Conservation (phyloP, 2,329 filamentous ascomycete genomes). For the Tolypocladium endophyticum region DNA sequence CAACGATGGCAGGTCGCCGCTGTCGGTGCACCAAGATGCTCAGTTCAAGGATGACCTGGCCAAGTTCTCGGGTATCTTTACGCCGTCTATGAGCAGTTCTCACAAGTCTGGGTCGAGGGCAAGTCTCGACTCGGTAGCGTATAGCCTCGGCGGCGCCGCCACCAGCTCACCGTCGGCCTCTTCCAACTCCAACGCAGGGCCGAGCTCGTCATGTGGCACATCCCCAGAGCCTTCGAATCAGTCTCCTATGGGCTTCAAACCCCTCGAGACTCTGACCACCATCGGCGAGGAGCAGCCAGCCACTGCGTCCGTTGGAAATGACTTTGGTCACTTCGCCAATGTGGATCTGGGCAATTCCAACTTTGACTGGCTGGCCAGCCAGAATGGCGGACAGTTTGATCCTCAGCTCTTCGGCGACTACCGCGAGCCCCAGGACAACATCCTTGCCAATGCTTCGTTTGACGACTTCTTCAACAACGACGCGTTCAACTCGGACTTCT, state of each 20-base stretch:
- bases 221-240: slow-evolving; percentile 68
- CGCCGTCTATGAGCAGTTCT: slow-evolving; percentile 38
- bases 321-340: slow-evolving; percentile 19
- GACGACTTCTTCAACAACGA: slow-evolving; percentile 66
- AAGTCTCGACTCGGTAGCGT: slow-evolving; percentile 40
- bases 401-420: slow-evolving; percentile 88
- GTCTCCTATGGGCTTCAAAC: slow-evolving; percentile 57
- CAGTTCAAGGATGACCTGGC: slow-evolving; percentile 38
- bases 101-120: slow-evolving; percentile 35
- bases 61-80: slow-evolving; percentile 49
- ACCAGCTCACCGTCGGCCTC: slow-evolving; percentile 56
- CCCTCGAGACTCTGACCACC: slow-evolving; percentile 50
- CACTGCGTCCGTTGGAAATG: slow-evolving; percentile 23
- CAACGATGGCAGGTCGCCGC: slow-evolving; percentile 13
- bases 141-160: slow-evolving; percentile 35
- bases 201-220: slow-evolving; percentile 61
- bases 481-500: slow-evolving; percentile 71
- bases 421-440: slow-evolving; percentile 76
- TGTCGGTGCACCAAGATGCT: slow-evolving; percentile 7
- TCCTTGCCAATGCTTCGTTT: slow-evolving; percentile 59
- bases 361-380: slow-evolving; percentile 66
- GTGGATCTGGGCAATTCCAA: slow-evolving; percentile 38
- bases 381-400: slow-evolving; percentile 80
- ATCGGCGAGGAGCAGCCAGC: slow-evolving; percentile 54
- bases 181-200: slow-evolving; percentile 47